Conservation (phyloP, 257 asterid species). For the Nicotiana noctiflora region DNA sequence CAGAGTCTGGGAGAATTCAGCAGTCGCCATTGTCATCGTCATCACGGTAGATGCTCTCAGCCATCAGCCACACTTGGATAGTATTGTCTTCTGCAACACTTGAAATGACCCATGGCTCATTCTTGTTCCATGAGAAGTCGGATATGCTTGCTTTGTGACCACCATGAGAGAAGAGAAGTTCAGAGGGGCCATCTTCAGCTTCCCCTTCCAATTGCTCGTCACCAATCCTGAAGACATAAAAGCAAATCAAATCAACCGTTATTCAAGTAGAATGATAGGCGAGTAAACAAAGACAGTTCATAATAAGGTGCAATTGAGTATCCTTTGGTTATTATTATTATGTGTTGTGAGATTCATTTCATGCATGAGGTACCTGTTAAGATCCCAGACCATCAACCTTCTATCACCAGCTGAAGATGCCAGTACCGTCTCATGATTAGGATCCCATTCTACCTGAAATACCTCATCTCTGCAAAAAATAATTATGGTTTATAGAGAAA, state of each 20-base stretch:
- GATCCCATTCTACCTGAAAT: constrained; percentile 99
- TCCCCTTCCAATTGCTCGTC: constrained; percentile 98
- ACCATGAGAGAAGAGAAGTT: constrained; percentile 93
- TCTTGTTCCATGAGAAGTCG: constrained; percentile 92
- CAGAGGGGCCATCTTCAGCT: constrained; percentile 98
- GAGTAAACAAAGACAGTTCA: background rate
- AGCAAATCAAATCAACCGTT: background rate
- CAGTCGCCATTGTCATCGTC: constrained; percentile 40
- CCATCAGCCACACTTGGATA: constrained; percentile 92
- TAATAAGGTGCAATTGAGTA: background rate
- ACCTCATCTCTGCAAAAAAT: constrained; percentile 68
- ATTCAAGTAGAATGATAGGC: background rate
- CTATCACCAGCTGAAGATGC: constrained; percentile 94
- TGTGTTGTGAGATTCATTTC: background rate
- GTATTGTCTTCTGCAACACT: constrained; percentile 94
- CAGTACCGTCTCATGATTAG: constrained; percentile 86
- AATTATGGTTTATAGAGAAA: background rate
- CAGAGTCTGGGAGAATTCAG: constrained; percentile 10
- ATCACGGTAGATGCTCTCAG: constrained; percentile 72
- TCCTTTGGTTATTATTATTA: background rate
- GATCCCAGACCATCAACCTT: constrained; percentile 96
- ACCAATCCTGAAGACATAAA: constrained; percentile 54
- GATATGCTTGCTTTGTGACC: constrained; percentile 92
- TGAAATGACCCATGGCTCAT: constrained; percentile 80
- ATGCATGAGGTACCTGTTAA: constrained; percentile 56